Evolutionary conservation across 2,329 filamentous ascomycete genomes (phyloP).

Genomic region (Phaeosphaeria sp.): DNA sequence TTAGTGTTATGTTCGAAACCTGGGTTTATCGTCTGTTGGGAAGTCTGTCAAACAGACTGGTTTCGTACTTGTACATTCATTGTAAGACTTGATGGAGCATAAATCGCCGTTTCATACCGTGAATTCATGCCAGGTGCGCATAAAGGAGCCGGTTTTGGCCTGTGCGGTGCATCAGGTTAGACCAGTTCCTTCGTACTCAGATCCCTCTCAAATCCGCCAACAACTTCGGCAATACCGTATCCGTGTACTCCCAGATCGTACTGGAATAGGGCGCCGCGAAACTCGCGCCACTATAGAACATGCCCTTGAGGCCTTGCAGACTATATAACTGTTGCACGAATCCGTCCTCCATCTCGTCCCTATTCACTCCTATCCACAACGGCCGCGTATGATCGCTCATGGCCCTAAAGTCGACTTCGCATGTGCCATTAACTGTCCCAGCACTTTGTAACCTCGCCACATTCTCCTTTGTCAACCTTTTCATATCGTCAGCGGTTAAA

Average conservation of each 20-base stretch:
- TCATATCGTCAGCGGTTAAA: constrained; percentile 10
- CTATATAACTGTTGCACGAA: constrained; percentile 28
- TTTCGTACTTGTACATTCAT: constrained; percentile 12
- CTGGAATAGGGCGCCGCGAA: constrained; percentile 27
- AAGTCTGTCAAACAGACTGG: background rate
- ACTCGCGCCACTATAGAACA: constrained; percentile 27
- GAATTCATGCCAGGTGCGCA: too few relatives aligned
- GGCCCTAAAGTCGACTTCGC: constrained; percentile 15
- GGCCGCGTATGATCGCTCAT: constrained; percentile 23
- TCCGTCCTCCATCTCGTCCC: constrained; percentile 14
- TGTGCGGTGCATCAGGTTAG: too few relatives aligned
- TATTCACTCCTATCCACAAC: constrained; percentile 11
- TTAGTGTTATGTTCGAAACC: background rate
- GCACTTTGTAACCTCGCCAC: constrained; percentile 11
- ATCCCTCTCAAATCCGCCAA: constrained; percentile 9
- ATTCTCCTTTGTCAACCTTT: constrained; percentile 3
- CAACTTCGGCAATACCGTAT: constrained; percentile 22
- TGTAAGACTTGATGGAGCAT: constrained; percentile 19
- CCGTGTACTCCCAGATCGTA: constrained; percentile 28
- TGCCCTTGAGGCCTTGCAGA: constrained; percentile 24
- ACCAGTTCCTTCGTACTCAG: too few relatives aligned
- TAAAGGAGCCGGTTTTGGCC: too few relatives aligned
- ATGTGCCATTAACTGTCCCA: constrained; percentile 13
- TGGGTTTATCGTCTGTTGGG: background rate
- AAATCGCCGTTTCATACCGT: too few relatives aligned